A percentile compares a stretch with the other conserved stretches of the same genome.
Conservation (phyloP, 345 rosid species). For the thale cress (Arabidopsis thaliana) region TAIR10.1 NC_003071.7:17662001-17662500, state of each 20-base stretch:
- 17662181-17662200: slow-evolving; percentile 35
- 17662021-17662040: slow-evolving; percentile 6
- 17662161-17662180: slow-evolving; percentile 38
- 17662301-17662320: slow-evolving; percentile 34
- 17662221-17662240: slow-evolving; percentile 15
- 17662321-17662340: slow-evolving; percentile 46
- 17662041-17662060: slow-evolving; percentile 33
- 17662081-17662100: slow-evolving; percentile 45
- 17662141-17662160: slow-evolving; percentile 30
- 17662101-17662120: slow-evolving; percentile 44
- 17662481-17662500: slow-evolving; percentile 30
- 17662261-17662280: slow-evolving; percentile 46
- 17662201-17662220: slow-evolving; percentile 21
- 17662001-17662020: slow-evolving; percentile 30
- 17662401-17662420: slow-evolving; percentile 5
- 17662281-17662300: slow-evolving; percentile 32
- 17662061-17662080: slow-evolving; percentile 46
- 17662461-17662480: slow-evolving; percentile 30
- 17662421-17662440: background rate
- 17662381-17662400: background rate
- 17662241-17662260: slow-evolving; percentile 32
- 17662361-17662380: slow-evolving; percentile 40
- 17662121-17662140: slow-evolving; percentile 41
- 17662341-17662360: slow-evolving; percentile 54
- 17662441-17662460: slow-evolving; percentile 35